Base-by-base conservation (phyloP, 306 rosid species). In the Fragaria vesca region DNA sequence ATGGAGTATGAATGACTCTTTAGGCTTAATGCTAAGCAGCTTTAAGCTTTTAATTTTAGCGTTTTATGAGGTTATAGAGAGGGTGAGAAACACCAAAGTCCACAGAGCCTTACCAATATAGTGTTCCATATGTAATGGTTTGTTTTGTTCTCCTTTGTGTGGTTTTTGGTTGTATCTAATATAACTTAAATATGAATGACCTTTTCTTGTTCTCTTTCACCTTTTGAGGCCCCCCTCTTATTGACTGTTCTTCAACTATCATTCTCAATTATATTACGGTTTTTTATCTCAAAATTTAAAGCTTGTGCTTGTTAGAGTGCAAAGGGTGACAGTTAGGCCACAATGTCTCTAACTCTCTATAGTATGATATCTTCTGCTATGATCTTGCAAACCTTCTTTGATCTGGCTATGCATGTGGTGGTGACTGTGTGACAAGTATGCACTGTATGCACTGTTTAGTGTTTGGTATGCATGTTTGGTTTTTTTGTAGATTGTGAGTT, bases 111-210 rank as follows among this genome's bases (percentile, higher is more conserved):
- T 78, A 70, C 76, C 76, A 62, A 26, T 75, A 83, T 80, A 83
- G 81, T 84, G 42, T 77, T 73, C 57, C 71, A 36, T 80, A 77
- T 86, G 85, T 81, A 74, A 85, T 62, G 80, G 84, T 52, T 46
- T 43, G 66, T 34, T 69, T 68, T 51, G 32, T 36, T 78, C 62
- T 21, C 74, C 50, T 69, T 69, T 74, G 86, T 55, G 81, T 77
- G 83, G 76, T 78, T 46, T 78, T 82, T 38, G 79, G 65, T 38
- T 77, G 79, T 77, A 73, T 81, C 28, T 71, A 61, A 63, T 72
- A 54, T 73, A 65, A 45, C 78, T 48, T 72, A 6, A 43, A 21
- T 60, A 69, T 40, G 72, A 12, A 18, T 76, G 66, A 71, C 26
- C 15, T 60, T 42, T 50, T 52, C 57, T 67, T 74, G 69, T 79